Conservation (phyloP, 139 green algal species). For the Micromonas pusilla region DNA sequence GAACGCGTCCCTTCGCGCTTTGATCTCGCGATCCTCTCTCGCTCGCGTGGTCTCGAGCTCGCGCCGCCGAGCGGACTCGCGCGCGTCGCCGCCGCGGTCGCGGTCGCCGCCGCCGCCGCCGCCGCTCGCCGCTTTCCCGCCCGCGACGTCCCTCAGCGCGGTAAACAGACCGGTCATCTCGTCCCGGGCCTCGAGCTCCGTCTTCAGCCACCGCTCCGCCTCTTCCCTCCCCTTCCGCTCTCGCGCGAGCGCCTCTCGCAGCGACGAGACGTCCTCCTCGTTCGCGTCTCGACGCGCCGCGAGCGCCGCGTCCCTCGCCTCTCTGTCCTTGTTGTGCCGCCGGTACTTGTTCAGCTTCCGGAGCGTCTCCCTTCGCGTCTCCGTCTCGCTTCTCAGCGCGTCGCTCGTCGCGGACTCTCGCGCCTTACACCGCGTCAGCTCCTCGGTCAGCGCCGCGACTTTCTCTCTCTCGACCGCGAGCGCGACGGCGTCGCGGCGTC, state of each 20-base stretch:
- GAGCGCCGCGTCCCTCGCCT: not conserved
- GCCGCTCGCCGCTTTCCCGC: too few relatives aligned
- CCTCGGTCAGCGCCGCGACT: not conserved
- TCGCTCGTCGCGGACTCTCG: not conserved
- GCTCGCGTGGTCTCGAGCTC: too few relatives aligned
- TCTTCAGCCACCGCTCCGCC: not conserved
- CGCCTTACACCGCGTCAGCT: not conserved
- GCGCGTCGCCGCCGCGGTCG: too few relatives aligned
- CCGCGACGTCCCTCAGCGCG: not conserved
- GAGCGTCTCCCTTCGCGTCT: not conserved
- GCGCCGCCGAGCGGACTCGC: too few relatives aligned
- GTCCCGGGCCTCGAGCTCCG: constrained; percentile 6
- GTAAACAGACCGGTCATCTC: not conserved
- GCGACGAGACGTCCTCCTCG: not conserved
- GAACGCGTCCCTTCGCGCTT: too few relatives aligned
- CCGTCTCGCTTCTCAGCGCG: not conserved
- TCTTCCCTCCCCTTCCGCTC: not conserved
- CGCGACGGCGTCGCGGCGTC: not conserved
- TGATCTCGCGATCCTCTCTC: too few relatives aligned
- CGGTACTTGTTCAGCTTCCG: too few relatives aligned
- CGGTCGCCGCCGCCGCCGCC: too few relatives aligned
- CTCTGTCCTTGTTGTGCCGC: too few relatives aligned
- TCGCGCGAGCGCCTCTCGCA: not conserved
- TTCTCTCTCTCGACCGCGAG: not conserved
- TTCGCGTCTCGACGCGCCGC: not conserved